A percentile compares a stretch with the other conserved stretches of the same genome.
phyloP scores from a whole-genome alignment of 2,329 filamentous ascomycete species.

The Lasiodiplodia hormozganensis region DNA sequence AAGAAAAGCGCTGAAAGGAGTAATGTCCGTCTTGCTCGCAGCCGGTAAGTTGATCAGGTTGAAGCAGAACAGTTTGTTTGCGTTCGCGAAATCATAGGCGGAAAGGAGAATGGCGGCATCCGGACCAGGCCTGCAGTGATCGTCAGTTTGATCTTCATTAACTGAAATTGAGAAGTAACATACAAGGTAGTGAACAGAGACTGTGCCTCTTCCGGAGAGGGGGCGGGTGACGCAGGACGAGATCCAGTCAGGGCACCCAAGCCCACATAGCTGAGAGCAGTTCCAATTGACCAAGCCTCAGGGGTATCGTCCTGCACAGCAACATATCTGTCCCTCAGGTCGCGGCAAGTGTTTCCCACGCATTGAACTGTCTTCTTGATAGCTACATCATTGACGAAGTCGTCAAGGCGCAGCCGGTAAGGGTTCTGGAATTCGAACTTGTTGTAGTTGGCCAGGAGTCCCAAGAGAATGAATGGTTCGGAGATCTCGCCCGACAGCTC shows the following conservation, averaged over 20 bases:
- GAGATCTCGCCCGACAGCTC: constrained; percentile 67
- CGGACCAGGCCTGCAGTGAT: constrained; percentile 69
- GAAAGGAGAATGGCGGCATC: constrained; percentile 82
- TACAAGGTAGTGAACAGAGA: constrained; percentile 55
- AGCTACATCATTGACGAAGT: constrained; percentile 90
- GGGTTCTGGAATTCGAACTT: constrained; percentile 99
- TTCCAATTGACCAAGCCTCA: constrained; percentile 85
- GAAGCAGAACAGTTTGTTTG: constrained; percentile 94
- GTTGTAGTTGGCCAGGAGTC: constrained; percentile 95
- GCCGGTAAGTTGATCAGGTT: constrained; percentile 73
- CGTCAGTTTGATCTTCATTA: constrained; percentile 23
- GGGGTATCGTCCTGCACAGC: constrained; percentile 88
- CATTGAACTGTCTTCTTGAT: constrained; percentile 83
- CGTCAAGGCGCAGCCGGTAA: constrained; percentile 87
- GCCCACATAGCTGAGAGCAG: constrained; percentile 83
- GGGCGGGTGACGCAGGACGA: constrained; percentile 64
- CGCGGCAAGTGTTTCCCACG: constrained; percentile 74
- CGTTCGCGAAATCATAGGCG: constrained; percentile 90
- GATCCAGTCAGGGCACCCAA: constrained; percentile 76
- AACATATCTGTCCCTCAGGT: constrained; percentile 76
- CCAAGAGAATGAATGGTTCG: constrained; percentile 81
- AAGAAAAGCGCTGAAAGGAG: constrained; percentile 80
- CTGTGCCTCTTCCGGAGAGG: constrained; percentile 81
- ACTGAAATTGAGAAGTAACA: not conserved
- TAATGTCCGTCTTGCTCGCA: constrained; percentile 69